Evolutionary conservation across 208 protist species (phyloP).

Genomic region (Endotrypanum monterogeii): DNA sequence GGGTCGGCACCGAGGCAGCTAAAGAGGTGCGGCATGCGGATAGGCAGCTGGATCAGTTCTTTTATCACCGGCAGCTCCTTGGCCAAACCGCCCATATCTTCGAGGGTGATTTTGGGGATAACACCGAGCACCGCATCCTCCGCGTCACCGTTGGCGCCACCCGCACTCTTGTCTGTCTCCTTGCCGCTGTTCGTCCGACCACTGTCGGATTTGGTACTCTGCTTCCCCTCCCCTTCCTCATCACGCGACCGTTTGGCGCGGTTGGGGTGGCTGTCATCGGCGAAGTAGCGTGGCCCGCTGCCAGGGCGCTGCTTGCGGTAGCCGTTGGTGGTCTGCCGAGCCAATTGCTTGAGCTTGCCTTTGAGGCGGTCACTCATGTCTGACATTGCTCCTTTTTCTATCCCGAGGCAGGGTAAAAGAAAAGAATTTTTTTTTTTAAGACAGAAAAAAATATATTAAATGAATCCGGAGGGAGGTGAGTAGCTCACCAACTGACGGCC

Average conservation of each 20-base stretch:
- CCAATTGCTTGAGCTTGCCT: conserved; percentile 54
- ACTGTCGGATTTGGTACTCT: conserved; percentile 3
- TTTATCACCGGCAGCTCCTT: conserved; percentile 93
- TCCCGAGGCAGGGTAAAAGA: not conserved
- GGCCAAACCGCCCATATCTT: conserved; percentile 93
- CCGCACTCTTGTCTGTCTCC: conserved; percentile 17
- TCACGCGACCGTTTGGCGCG: conserved; percentile 34
- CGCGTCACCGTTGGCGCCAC: conserved; percentile 13
- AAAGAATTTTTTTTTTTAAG: not conserved
- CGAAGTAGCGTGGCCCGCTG: conserved; percentile 25
- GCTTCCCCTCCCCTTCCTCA: conserved; percentile 8
- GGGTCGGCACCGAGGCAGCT: conserved; percentile 95
- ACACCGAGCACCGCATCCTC: conserved; percentile 56
- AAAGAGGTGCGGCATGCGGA: conserved; percentile 96
- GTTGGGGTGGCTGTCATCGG: conserved; percentile 28
- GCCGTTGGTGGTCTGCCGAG: conserved; percentile 47
- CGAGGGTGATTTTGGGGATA: conserved; percentile 82
- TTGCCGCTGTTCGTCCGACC: not conserved
- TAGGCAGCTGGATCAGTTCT: conserved; percentile 95
- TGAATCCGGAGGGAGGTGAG: too few species aligned
- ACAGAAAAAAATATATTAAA: not conserved
- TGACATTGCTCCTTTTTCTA: conserved; percentile 28
- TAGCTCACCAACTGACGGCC: too few species aligned
- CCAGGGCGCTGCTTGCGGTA: conserved; percentile 35
- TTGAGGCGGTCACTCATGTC: conserved; percentile 65